Evolutionary conservation across 208 protist species (phyloP), one percentile per base, ranked within the genome.

Genomic region (Trypanosoma rangeli): DNA sequence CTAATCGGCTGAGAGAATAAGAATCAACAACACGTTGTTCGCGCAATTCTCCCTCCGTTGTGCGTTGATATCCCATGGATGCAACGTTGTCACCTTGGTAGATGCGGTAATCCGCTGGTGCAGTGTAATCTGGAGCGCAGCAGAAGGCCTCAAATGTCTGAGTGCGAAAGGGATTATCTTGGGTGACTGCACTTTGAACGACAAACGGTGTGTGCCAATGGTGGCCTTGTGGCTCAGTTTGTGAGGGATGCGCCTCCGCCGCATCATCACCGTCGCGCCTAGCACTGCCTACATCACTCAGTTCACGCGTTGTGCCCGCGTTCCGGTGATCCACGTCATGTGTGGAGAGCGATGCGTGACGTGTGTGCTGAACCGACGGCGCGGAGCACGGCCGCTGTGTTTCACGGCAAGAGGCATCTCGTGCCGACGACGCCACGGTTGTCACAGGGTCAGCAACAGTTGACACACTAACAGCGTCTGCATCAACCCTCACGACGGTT

Each of bases 141-240:
- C 62, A 68, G 58, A 94, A 94, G 46, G 86, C 83, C 5, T 79
- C 86, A 72, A 89, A 94, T 54, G 63, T 73, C 60, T 94, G 89
- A 22, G 18, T 55, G 52, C 89, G 84, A 60, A 94, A 94, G 2
- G 85, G 89, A 53, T 93, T 94, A n/a, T 67, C 53, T 71, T 85
- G 74, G 5, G 86, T 84, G 72, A 82, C 89, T n/a, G 79, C 80
- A 53, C 78, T 85, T 60, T 92, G 75, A 37, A 81, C 84, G 22
- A 92, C 53, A 48, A 64, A 74, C 1, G 20, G 18, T 22, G 8
- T n/a, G 7, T 26, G 24, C 50, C 72, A 52, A 87, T 79, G 22
- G 64, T 56, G 26, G 73, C 62, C 20, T 72, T 48, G 42, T 72
- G 62, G 13, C 50, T 8, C 18, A 64, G 54, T 50, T 56, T 54